These are phyloP conservation scores for Penicillium expansum DNA, from an alignment of 2,329 filamentous ascomycete species.

Conservation along the genomic window DNA sequence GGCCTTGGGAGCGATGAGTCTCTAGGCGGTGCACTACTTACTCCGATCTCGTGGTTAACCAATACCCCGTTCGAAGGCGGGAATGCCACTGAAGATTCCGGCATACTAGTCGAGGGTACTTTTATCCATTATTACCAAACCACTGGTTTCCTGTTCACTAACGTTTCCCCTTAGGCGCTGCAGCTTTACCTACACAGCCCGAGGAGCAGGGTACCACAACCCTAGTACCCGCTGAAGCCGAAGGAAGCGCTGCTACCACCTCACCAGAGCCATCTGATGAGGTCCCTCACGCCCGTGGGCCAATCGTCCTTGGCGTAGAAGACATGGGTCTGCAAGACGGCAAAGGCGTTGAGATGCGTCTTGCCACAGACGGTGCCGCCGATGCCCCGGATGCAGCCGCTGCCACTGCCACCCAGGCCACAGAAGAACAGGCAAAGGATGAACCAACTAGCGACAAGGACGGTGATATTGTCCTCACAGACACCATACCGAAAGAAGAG, in stretches of 20 bases:
- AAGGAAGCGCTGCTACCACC: constrained; percentile 19
- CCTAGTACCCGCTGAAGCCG: constrained; percentile 6
- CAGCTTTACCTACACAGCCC: constrained; percentile 4
- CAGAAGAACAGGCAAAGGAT: constrained; percentile 12
- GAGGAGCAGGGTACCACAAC: not conserved
- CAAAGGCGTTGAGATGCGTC: constrained; percentile 45
- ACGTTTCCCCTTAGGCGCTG: not conserved
- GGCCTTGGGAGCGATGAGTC: constrained; percentile 78
- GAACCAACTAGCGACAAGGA: constrained; percentile 26
- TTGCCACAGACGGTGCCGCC: constrained; percentile 22
- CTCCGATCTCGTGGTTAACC: constrained; percentile 86
- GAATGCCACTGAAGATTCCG: constrained; percentile 17
- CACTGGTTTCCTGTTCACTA: not conserved
- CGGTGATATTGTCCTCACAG: constrained; percentile 41
- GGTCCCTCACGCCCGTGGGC: constrained; percentile 75
- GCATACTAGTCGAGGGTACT: constrained; percentile 22
- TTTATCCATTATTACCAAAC: not conserved
- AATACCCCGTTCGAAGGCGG: constrained; percentile 33
- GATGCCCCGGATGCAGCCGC: constrained; percentile 6
- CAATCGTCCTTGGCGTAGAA: constrained; percentile 77
- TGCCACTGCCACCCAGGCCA: constrained; percentile 5
- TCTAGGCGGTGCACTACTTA: constrained; percentile 83
- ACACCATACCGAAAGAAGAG: constrained; percentile 24
- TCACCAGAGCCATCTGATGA: constrained; percentile 58
- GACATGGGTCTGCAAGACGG: constrained; percentile 75